Base-by-base conservation (phyloP, 2,329 filamentous ascomycete genomes). In the Scedosporium aurantiacum region DNA sequence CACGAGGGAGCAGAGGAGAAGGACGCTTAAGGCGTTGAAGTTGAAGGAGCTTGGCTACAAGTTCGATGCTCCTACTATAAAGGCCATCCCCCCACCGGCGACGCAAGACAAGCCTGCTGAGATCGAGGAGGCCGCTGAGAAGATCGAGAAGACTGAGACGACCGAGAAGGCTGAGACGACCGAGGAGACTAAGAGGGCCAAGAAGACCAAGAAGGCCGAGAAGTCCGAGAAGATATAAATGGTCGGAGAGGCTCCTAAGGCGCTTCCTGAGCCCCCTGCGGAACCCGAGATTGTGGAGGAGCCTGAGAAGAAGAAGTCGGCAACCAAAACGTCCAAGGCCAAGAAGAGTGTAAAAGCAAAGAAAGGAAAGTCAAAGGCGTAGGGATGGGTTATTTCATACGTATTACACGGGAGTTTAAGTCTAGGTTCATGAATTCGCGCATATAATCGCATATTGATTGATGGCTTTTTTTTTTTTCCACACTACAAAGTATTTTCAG, bases 11-110 rank as follows among this genome's bases (percentile, higher is more conserved):
- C 82, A 88, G 73, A 79, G 82, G 72, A 86, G 83, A 73, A 82
- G 94, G 61, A 75, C 78, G 43, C 79, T 79, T 66, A 89, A 90
- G 74, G 85, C 83, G 1, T 83, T 88, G 70, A 89, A 89, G 76
- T 77, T 97, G 66, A 87, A 90, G 79, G 85, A 81, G 50, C 74
- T 95, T 63, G 93, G 89, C 8, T 97, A 99, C 73, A 86, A 94
- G 63, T 92, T 91, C 69, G 83, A 90, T 59, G 82, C 84, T 23
- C 90, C 91, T 0, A 76, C 80, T 66, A 75, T 96, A 66, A 95
- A 90, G 78, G 71, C 70, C 7, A 71, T 75, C 2, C 74, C 78
- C 12, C 69, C 75, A 25, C 76, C 77, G n/a, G 70, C 18, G 65
- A 62, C 65, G 61, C 75, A 77, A 66, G 72, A 65, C 23, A 70